Percentiles rank a stretch among this genome's conserved stretches.
Evolutionary conservation across 352 stramenopile genomes (phyloP).

Genomic region (Phytopythium ostracodes): DNA sequence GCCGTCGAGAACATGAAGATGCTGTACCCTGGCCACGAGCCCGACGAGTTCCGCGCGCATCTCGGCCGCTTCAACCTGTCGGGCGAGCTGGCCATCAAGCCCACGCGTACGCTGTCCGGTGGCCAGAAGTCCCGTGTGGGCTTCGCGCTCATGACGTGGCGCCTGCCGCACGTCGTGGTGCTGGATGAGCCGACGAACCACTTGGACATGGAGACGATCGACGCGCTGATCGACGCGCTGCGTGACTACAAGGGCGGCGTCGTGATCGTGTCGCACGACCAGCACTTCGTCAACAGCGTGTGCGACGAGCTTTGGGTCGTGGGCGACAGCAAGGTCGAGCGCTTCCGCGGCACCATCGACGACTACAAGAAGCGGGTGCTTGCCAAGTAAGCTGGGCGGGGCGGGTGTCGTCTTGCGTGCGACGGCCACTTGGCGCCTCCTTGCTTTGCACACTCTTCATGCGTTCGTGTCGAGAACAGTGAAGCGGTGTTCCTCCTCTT

Average conservation of each 20-base stretch:
- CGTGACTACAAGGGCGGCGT: slow-evolving; percentile 95
- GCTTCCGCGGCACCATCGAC: slow-evolving; percentile 74
- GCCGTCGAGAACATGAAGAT: slow-evolving; percentile 90
- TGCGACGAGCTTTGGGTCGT: slow-evolving; percentile 94
- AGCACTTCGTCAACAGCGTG: slow-evolving; percentile 97
- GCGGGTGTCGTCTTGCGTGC: neutral
- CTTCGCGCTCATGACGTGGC: slow-evolving; percentile 95
- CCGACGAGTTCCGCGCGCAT: slow-evolving; percentile 91
- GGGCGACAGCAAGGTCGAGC: slow-evolving; percentile 65
- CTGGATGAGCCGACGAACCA: slow-evolving; percentile 98
- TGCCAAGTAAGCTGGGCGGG: slow-evolving; percentile 24
- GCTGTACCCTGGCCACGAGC: slow-evolving; percentile 82
- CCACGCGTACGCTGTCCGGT: slow-evolving; percentile 93
- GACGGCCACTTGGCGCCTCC: neutral
- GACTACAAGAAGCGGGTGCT: slow-evolving; percentile 84
- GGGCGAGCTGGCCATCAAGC: slow-evolving; percentile 92
- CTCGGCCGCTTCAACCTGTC: slow-evolving; percentile 96
- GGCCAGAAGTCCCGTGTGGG: slow-evolving; percentile 93
- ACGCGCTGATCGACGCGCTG: slow-evolving; percentile 94
- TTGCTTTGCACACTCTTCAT: neutral
- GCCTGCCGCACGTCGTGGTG: slow-evolving; percentile 94
- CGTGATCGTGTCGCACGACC: slow-evolving; percentile 97
- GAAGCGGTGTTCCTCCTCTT: neutral
- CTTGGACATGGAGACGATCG: slow-evolving; percentile 91
- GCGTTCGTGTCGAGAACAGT: neutral